Evolutionary conservation across 2,329 filamentous ascomycete genomes (phyloP).

Genomic region (Clonostachys byssicola): DNA sequence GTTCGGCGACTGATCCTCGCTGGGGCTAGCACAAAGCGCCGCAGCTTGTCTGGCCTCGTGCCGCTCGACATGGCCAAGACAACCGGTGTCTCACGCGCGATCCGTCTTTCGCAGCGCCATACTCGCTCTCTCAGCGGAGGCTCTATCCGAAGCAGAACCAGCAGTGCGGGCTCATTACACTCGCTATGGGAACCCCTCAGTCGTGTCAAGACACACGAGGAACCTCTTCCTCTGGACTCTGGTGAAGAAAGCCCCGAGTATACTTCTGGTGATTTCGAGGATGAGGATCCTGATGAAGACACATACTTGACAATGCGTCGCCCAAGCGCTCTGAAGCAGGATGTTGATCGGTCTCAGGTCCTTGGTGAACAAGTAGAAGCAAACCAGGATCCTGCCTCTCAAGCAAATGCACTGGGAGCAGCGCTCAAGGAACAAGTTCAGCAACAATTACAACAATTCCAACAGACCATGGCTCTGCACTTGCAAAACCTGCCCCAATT

Average conservation of each 20-base stretch:
- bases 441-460: conserved; percentile 71
- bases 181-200: conserved; percentile 60
- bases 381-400: conserved; percentile 12
- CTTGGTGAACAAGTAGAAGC: conserved; percentile 22
- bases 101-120: conserved; percentile 58
- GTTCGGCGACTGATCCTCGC: conserved; percentile 69
- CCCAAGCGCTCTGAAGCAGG: conserved; percentile 16
- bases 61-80: conserved; percentile 69
- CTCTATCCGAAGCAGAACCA: conserved; percentile 56
- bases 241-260: conserved; percentile 38
- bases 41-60: conserved; percentile 66
- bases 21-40: conserved; percentile 67
- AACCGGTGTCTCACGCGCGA: conserved; percentile 57
- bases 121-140: conserved; percentile 63
- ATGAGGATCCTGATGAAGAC: conserved; percentile 32
- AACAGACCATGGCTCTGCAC: conserved; percentile 64
- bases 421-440: conserved; percentile 72
- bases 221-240: conserved; percentile 32
- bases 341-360: conserved; percentile 18
- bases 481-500: conserved; percentile 56
- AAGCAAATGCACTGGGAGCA: conserved; percentile 58
- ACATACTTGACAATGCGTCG: conserved; percentile 28
- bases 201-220: conserved; percentile 21
- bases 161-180: conserved; percentile 62
- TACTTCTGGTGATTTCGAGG: conserved; percentile 36